Evolutionary conservation across 208 protist genomes (phyloP), one percentile per base, ranked within the genome.

Genomic region (Acanthamoeba castellanii): DNA sequence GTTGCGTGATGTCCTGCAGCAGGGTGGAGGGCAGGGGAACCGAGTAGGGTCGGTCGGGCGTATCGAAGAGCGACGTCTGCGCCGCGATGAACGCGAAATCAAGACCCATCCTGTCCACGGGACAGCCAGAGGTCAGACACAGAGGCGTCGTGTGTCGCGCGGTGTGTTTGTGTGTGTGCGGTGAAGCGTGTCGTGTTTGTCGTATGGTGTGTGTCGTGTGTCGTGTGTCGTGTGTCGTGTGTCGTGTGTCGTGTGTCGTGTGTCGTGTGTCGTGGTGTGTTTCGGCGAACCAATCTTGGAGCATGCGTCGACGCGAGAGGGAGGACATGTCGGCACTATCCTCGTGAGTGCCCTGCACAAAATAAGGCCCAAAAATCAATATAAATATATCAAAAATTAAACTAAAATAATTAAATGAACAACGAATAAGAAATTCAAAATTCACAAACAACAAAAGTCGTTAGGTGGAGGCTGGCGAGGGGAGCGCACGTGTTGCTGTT

Each of bases 31-130:
- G 68, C 68, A 76, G 68, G 8, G 68, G 68, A 22, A 76, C 68
- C 30, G 68, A 76, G 30, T 76, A 76, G 27, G 68, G 68, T 30
- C 68, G 68, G 68, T 76, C 68, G 4, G 68, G 68, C 11, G 68
- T 76, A 30, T 76, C 68, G 20, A 76, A 76, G 14, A 76, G 68
- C 4, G 68, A 76, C 0, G 68, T 76, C 68, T 76, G 68, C 68
- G 68, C 68, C 34, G 68, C 68, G 68, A 76, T 76, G 68, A 76
- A 76, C 20, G 68, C 68, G 27, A 76, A 76, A n/a, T 76, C 68
- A 11, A 76, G 68, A 18, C 30, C 68, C 68, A 76, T 76, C 68
- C 68, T 76, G 30, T n/a, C 14, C 16, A 11, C 11, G 0, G 13
- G 8, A 9, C 52, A 57, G 1, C 11, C 52, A 57, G 14, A 57